Conservation (phyloP, 208 protist genomes). For the Angomonas deanei region DNA sequence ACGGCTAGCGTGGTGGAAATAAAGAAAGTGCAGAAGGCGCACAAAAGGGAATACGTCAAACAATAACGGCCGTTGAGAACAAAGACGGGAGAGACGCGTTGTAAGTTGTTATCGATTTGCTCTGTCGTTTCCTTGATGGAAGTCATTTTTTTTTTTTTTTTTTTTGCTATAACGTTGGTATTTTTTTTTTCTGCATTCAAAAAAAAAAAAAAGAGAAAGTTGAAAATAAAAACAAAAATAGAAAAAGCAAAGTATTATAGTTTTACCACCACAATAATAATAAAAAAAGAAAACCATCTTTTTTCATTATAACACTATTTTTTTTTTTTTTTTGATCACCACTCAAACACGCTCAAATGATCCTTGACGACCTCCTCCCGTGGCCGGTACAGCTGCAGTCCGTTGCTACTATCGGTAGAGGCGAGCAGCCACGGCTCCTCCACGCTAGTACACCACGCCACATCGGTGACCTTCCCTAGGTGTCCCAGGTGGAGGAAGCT, state of each 20-base stretch:
- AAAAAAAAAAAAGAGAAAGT: slow-evolving; percentile 14
- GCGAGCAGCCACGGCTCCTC: slow-evolving; percentile 91
- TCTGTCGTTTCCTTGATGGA: not conserved
- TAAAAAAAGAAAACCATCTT: not conserved
- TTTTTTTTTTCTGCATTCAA: not conserved
- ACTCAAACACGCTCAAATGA: slow-evolving; percentile 11
- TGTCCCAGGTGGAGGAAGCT: slow-evolving; percentile 96
- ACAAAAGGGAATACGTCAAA: not conserved
- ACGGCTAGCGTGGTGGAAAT: not conserved
- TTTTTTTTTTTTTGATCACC: too few relatives aligned
- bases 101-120: not conserved
- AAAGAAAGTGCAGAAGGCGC: not conserved
- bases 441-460: slow-evolving; percentile 80
- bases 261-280: not conserved
- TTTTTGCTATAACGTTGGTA: not conserved
- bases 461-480: slow-evolving; percentile 91
- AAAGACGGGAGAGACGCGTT: not conserved
- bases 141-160: not conserved
- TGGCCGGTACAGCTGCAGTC: slow-evolving; percentile 89
- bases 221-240: slow-evolving; percentile 1
- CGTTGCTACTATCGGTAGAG: slow-evolving; percentile 94
- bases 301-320: not conserved
- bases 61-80: not conserved
- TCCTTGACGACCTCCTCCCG: slow-evolving; percentile 29
- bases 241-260: slow-evolving; percentile 1